Conservation (phyloP, 2,329 filamentous ascomycete species). For the Fusarium marasasianum region DNA sequence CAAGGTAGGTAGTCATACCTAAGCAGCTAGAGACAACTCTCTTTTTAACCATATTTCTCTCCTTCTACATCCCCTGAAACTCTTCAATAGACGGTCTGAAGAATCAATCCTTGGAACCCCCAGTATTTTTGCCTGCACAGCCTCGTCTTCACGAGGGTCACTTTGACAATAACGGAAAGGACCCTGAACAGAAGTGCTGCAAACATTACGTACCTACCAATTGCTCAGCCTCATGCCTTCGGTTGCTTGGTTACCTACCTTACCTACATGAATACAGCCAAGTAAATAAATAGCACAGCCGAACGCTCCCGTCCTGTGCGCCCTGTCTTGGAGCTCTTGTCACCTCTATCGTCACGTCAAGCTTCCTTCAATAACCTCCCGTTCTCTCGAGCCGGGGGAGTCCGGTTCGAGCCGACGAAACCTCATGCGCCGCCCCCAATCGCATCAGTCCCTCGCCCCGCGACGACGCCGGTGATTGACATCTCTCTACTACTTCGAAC, state of each 20-base stretch:
- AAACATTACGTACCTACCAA: slow-evolving; percentile 28
- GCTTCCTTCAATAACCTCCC: slow-evolving; percentile 9
- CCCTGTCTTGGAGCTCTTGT: slow-evolving; percentile 13
- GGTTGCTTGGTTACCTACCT: slow-evolving; percentile 10
- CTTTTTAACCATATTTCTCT: not conserved
- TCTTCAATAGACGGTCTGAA: slow-evolving; percentile 5
- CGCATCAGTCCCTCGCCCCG: slow-evolving; percentile 40
- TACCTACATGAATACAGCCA: not conserved
- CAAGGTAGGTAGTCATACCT: not conserved
- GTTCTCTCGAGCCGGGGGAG: slow-evolving; percentile 27
- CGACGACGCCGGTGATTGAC: slow-evolving; percentile 42
- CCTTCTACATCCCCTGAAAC: not conserved
- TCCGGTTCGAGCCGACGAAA: slow-evolving; percentile 34
- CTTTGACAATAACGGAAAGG: slow-evolving; percentile 11
- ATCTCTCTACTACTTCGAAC: not conserved
- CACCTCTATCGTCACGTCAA: slow-evolving; percentile 6
- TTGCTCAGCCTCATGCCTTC: slow-evolving; percentile 41
- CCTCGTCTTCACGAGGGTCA: slow-evolving; percentile 36
- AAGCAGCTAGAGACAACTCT: not conserved
- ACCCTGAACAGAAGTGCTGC: slow-evolving; percentile 24
- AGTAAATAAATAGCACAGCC: slow-evolving; percentile 25
- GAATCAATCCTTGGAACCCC: slow-evolving; percentile 5
- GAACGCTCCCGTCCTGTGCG: not conserved
- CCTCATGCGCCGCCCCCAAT: slow-evolving; percentile 41
- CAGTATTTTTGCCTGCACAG: slow-evolving; percentile 34